Conservation (phyloP, 1,284 basidiomycete genomes). For the Phylloboletellus chloephorus region DNA sequence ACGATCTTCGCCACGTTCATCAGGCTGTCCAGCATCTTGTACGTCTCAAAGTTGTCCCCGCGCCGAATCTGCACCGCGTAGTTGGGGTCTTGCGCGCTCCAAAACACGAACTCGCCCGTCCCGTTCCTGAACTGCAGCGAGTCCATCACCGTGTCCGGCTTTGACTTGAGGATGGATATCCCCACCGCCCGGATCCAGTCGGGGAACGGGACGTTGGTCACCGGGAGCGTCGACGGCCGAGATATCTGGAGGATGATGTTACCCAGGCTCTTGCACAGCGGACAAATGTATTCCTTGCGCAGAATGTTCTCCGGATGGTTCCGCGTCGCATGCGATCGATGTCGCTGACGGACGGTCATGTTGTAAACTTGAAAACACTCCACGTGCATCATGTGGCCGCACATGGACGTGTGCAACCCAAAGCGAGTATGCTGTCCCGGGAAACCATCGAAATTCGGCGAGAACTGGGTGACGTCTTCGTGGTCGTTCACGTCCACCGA, state of each 20-base stretch:
- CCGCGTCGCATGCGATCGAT: constrained; percentile 84
- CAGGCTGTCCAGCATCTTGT: constrained; percentile 75
- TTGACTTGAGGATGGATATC: constrained; percentile 75
- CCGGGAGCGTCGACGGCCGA: constrained; percentile 39
- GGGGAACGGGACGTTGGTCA: constrained; percentile 59
- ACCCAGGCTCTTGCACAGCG: constrained; percentile 96
- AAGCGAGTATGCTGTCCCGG: constrained; percentile 70
- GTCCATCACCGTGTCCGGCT: constrained; percentile 64
- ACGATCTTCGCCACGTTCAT: constrained; percentile 64
- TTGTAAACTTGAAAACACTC: constrained; percentile 93
- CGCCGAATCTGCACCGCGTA: constrained; percentile 54
- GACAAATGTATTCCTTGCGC: constrained; percentile 94
- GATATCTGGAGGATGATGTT: constrained; percentile 89
- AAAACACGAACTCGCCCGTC: constrained; percentile 80
- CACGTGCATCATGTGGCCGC: constrained; percentile 97
- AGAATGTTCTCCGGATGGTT: constrained; percentile 94
- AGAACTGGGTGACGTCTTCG: constrained; percentile 43
- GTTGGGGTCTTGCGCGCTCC: constrained; percentile 71
- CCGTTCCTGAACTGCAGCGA: constrained; percentile 69
- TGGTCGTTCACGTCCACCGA: constrained; percentile 45
- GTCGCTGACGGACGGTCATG: constrained; percentile 81
- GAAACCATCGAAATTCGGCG: constrained; percentile 68
- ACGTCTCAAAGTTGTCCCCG: constrained; percentile 50
- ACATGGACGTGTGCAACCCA: constrained; percentile 86
- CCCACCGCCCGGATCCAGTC: constrained; percentile 81